Evolutionary conservation across 225 moss, liverwort and hornwort genomes (phyloP).

Genomic region (Pseudisothecium myosuroides): DNA sequence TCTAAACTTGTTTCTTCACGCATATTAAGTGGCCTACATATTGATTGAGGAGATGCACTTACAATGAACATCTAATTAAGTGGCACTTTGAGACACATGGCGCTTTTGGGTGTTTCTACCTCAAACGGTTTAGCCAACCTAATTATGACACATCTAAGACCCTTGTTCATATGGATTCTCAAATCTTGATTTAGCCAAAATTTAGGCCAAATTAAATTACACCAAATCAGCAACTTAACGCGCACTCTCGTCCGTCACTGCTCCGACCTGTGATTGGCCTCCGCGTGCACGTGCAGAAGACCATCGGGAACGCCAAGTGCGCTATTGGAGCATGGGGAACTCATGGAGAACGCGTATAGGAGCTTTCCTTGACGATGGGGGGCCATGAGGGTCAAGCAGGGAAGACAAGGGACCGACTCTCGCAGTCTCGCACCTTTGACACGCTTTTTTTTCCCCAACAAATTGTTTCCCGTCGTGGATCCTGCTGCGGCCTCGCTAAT

Average conservation of each 20-base stretch:
- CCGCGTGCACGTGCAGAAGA: not conserved
- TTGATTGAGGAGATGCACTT: not conserved
- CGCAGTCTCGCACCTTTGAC: not conserved
- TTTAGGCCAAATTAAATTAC: not conserved
- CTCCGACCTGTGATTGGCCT: not conserved
- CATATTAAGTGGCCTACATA: not conserved
- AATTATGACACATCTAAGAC: not conserved
- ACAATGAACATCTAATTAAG: no score
- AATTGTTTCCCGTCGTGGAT: not conserved
- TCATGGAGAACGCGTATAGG: not conserved
- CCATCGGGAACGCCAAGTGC: not conserved
- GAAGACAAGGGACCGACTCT: not conserved
- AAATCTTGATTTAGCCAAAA: not conserved
- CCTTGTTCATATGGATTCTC: not conserved
- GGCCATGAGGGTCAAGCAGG: not conserved
- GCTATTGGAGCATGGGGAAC: not conserved
- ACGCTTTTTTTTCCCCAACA: not conserved
- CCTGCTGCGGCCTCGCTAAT: not conserved
- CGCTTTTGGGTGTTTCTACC: no score
- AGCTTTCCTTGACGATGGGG: not conserved
- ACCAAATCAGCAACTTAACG: not conserved
- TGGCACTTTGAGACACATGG: no score
- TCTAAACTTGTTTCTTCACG: not conserved
- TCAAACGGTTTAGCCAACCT: no score
- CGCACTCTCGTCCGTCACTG: not conserved